These are phyloP conservation scores for Boletus reticulatus DNA, from an alignment of 768 basidiomycete species.

Conservation along the genomic window DNA sequence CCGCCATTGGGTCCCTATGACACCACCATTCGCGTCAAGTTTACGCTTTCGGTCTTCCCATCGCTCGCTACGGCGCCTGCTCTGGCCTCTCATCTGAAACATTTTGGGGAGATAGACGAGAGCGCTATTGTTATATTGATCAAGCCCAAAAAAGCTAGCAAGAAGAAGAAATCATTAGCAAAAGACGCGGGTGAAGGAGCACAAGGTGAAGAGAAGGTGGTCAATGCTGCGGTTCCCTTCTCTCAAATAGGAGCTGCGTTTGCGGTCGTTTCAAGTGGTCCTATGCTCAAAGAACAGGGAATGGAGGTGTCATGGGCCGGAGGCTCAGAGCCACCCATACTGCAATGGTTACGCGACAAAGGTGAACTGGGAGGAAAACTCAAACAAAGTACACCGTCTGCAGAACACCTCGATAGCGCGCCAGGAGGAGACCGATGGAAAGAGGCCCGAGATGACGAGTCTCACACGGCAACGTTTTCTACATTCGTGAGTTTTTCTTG, in stretches of 20 bases:
- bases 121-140: conserved; percentile 66
- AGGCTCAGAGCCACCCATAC: conserved; percentile 65
- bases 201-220: conserved; percentile 46
- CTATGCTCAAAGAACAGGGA: conserved; percentile 51
- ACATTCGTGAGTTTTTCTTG: conserved; percentile 24
- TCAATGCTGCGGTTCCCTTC: conserved; percentile 74
- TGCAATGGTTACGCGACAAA: conserved; percentile 70
- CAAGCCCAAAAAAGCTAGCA: conserved; percentile 47
- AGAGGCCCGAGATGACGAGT: neutral
- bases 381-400: conserved; percentile 10
- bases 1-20: conserved; percentile 66
- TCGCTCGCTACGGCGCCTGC: conserved; percentile 19
- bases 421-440: neutral
- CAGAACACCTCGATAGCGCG: conserved; percentile 21
- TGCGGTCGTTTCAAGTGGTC: conserved; percentile 64
- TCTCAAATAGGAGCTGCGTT: conserved; percentile 75
- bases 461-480: conserved; percentile 43
- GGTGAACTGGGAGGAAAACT: conserved; percentile 51
- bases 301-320: conserved; percentile 75
- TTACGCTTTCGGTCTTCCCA: conserved; percentile 52
- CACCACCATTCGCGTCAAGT: conserved; percentile 76
- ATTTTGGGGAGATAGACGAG: conserved; percentile 63
- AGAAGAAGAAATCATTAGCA: conserved; percentile 37
- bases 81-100: conserved; percentile 42
- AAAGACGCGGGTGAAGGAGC: conserved; percentile 35